Evolutionary conservation across 208 protist species (phyloP).

Genomic region (Wallacemonas sp.): DNA sequence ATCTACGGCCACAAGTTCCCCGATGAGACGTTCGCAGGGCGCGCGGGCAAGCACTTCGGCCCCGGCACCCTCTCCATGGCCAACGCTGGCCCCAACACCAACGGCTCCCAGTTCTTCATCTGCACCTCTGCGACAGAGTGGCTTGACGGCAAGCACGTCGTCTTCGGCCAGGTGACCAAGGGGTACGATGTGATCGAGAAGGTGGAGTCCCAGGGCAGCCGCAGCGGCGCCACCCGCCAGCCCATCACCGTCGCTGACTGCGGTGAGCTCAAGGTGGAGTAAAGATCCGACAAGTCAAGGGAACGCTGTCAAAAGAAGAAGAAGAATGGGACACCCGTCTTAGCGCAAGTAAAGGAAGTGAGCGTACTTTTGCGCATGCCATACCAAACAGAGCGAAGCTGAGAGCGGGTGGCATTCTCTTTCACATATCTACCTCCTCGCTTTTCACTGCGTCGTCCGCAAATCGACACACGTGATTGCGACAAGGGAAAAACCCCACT

Average conservation of each 20-base stretch:
- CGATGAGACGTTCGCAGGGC: constrained; percentile 54
- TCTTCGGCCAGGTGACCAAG: constrained; percentile 94
- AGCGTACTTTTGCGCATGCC: no score
- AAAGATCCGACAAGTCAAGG: no score
- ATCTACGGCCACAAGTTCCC: constrained; percentile 63
- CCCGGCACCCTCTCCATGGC: constrained; percentile 89
- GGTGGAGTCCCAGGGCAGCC: constrained; percentile 78
- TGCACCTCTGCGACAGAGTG: constrained; percentile 74
- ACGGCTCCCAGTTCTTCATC: constrained; percentile 94
- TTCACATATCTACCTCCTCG: no score
- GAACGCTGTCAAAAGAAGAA: no score
- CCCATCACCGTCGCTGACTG: constrained; percentile 62
- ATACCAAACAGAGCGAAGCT: no score
- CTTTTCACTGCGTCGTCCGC: no score
- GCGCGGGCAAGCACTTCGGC: constrained; percentile 66
- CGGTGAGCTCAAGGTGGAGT: constrained; percentile 84
- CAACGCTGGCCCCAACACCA: constrained; percentile 93
- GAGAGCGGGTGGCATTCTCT: no score
- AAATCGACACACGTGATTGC: no score
- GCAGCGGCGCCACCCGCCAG: constrained; percentile 46
- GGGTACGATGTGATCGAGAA: constrained; percentile 86
- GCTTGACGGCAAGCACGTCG: constrained; percentile 96
- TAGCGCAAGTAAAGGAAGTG: no score
- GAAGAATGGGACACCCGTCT: no score
- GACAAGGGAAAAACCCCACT: no score